Percentiles rank a stretch among this genome's conserved stretches.
Evolutionary conservation across 2,329 filamentous ascomycete species (phyloP).

Genomic region (Geosmithia morbida): DNA sequence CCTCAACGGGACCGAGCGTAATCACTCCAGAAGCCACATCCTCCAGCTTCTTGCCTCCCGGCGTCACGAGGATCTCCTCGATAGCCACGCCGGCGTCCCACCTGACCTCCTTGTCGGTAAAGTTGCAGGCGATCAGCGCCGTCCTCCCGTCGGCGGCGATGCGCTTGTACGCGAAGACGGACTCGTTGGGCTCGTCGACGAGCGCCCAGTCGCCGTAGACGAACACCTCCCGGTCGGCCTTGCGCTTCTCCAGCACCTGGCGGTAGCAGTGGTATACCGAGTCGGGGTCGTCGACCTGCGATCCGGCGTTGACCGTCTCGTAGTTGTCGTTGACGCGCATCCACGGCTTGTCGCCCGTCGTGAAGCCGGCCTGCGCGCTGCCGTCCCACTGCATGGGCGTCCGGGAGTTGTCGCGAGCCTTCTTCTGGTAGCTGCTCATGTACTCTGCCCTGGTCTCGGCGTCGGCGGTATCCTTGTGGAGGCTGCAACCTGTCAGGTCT

Average conservation of each 20-base stretch:
- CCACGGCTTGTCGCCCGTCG: slow-evolving; percentile 44
- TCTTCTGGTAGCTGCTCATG: slow-evolving; percentile 34
- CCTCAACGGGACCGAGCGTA: slow-evolving; percentile 20
- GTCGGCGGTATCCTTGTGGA: slow-evolving; percentile 22
- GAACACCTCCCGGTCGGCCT: slow-evolving; percentile 45
- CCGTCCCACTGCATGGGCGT: slow-evolving; percentile 59
- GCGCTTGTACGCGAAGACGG: slow-evolving; percentile 23
- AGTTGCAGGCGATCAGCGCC: slow-evolving; percentile 24
- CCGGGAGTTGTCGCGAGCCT: slow-evolving; percentile 54
- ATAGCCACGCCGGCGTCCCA: slow-evolving; percentile 15
- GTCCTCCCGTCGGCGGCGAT: slow-evolving; percentile 12
- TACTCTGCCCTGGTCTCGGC: slow-evolving; percentile 19
- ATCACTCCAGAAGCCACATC: slow-evolving; percentile 1
- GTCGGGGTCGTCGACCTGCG: slow-evolving; percentile 28
- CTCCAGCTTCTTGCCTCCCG: slow-evolving; percentile 7
- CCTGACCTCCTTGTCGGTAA: slow-evolving; percentile 14
- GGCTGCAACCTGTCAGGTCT: slow-evolving; percentile 10
- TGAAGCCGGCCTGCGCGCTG: slow-evolving; percentile 50
- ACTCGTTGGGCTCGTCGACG: slow-evolving; percentile 18
- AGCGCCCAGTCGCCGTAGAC: slow-evolving; percentile 46
- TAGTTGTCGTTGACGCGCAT: slow-evolving; percentile 56
- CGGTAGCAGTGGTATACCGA: slow-evolving; percentile 50
- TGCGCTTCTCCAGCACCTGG: slow-evolving; percentile 41
- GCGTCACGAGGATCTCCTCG: slow-evolving; percentile 18
- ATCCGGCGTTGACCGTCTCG: slow-evolving; percentile 43